These are phyloP conservation scores for Colletotrichum lini DNA, from an alignment of 2,329 filamentous ascomycete genomes.

Conservation along the genomic window DNA sequence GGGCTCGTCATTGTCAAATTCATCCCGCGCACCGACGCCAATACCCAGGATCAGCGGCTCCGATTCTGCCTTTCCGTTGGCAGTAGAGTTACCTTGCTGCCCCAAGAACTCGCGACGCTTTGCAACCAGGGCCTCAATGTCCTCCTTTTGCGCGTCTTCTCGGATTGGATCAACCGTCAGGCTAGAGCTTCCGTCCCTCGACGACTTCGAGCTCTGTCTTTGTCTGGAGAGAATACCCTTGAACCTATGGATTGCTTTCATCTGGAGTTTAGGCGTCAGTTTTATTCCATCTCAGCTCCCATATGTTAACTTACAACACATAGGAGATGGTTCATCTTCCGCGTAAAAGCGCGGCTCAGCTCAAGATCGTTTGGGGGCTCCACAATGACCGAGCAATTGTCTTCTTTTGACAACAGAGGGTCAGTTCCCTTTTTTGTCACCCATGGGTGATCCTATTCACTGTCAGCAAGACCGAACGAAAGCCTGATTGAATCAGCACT, in stretches of 20 bases:
- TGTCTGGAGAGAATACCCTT: slow-evolving; percentile 75
- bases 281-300: not conserved
- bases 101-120: slow-evolving; percentile 61
- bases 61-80: slow-evolving; percentile 70
- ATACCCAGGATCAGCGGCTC: slow-evolving; percentile 80
- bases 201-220: slow-evolving; percentile 35
- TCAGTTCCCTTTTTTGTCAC: slow-evolving; percentile 87
- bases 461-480: slow-evolving; percentile 33
- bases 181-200: slow-evolving; percentile 18
- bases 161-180: slow-evolving; percentile 46
- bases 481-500: slow-evolving; percentile 50
- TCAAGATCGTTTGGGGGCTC: slow-evolving; percentile 91
- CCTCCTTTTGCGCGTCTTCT: slow-evolving; percentile 59
- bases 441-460: slow-evolving; percentile 86
- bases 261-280: slow-evolving; percentile 60
- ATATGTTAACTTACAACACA: slow-evolving; percentile 74
- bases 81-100: slow-evolving; percentile 62
- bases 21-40: slow-evolving; percentile 73
- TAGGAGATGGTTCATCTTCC: slow-evolving; percentile 88
- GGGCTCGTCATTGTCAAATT: slow-evolving; percentile 56
- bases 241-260: slow-evolving; percentile 93
- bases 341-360: slow-evolving; percentile 90
- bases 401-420: slow-evolving; percentile 82
- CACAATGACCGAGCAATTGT: slow-evolving; percentile 87
- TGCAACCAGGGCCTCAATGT: slow-evolving; percentile 65